Base-by-base conservation (phyloP, 1,139 yeast genomes). In the Lodderomyces elongisporus region DNA sequence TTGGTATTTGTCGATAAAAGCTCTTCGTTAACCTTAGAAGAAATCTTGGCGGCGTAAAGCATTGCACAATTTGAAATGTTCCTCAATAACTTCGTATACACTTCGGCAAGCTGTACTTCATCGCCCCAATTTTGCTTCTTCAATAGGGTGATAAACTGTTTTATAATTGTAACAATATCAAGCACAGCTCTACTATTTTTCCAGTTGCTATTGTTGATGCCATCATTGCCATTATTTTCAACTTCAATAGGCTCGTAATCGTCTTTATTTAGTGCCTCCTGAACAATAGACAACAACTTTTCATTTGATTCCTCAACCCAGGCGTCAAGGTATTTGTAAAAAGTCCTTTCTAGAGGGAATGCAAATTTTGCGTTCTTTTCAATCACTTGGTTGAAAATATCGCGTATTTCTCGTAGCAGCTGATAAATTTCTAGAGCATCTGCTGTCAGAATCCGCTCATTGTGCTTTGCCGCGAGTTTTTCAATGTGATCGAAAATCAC, bases 81-180 rank as follows among this genome's bases (percentile, higher is more conserved):
- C 42, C 75, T 76, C 45, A 83, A 60, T 16, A 84, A 49, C 1
- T 62, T 53, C 0, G 93, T 82, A 34, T 75, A 69, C 1, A 81
- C 54, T 40, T 66, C 66, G 1, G 91, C 82, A 23, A 70, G 53
- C 44, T 85, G 88, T 37, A 62, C 67, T 32, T 70, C 74, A 47
- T 81, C 67, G 7, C 61, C 56, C 95, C 95, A 85, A 3, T 70
- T 58, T 18, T 38, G 41, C 10, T 40, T 39, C 14, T 62, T 66
- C 32, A 85, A 58, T 13, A 82, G 62, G 5, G 60, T 56, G 16
- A 83, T 51, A 14, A 77, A 74, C 38, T 79, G 79, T 40, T 72
- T 72, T 31, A 84, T 69, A 48, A 84, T 65, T 6, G 77, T 66
- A 52, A 83, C 80, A 15, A 82, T 69, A 49, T 85, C 94, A 18